Conservation (phyloP, 1,284 basidiomycete species). For the Xanthoconium separans region DNA sequence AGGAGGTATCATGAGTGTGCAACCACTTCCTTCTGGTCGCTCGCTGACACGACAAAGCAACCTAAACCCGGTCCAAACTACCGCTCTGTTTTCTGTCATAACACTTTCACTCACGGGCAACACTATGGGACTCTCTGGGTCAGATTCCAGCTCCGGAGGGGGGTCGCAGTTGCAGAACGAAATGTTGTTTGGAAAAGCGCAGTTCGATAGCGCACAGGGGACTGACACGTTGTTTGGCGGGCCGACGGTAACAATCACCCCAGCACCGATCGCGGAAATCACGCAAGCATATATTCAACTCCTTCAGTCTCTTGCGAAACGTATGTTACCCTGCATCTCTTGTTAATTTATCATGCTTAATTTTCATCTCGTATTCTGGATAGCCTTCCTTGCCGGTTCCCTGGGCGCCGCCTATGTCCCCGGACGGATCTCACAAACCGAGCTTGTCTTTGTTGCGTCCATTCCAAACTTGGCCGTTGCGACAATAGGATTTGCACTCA, state of each 20-base stretch:
- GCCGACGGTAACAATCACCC: slow-evolving; percentile 1
- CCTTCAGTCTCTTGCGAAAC: slow-evolving; percentile 21
- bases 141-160: not conserved
- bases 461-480: slow-evolving; percentile 26
- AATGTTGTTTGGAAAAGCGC: slow-evolving; percentile 20
- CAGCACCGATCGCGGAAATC: slow-evolving; percentile 11
- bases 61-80: slow-evolving; percentile 23
- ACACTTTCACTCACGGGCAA: slow-evolving; percentile 11
- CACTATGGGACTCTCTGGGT: not conserved
- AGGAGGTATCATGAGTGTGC: slow-evolving; percentile 23
- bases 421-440: slow-evolving; percentile 24
- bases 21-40: slow-evolving; percentile 11
- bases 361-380: not conserved
- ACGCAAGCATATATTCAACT: slow-evolving; percentile 23
- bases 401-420: slow-evolving; percentile 29
- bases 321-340: slow-evolving; percentile 8
- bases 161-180: slow-evolving; percentile 18
- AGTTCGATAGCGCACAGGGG: slow-evolving; percentile 6
- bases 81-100: slow-evolving; percentile 20
- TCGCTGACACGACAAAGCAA: slow-evolving; percentile 23
- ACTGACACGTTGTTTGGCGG: too few species aligned
- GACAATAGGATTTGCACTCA: slow-evolving; percentile 21
- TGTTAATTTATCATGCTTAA: not conserved
- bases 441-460: slow-evolving; percentile 27
- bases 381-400: slow-evolving; percentile 21